Evolutionary conservation across 176 grass and related monocot genomes (phyloP), one percentile per base, ranked within the genome.

Genomic region (Aegilops bicornis): DNA sequence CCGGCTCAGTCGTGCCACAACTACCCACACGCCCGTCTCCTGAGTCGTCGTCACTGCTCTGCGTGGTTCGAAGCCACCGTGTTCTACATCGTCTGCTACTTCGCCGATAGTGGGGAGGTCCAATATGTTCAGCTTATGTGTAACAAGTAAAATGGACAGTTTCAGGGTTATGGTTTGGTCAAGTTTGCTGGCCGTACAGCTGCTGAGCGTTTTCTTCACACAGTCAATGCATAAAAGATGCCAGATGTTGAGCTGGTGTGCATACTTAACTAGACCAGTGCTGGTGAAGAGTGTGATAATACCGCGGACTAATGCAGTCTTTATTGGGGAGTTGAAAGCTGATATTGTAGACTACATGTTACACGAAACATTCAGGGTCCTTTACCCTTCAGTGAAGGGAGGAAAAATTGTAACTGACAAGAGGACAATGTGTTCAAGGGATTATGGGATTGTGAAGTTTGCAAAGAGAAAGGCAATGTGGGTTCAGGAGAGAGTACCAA

Each of bases 261-360:
- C 85, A 84, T 93, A 45, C 79, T 96, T 64, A 98, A 98, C 50
- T 98, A 93, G 96, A 93, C 31, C 31, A 4, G 31, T 32, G 31
- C 3, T 32, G 31, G 31, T 32, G 31, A 32, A 32, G 31, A 32
- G 81, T 86, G 86, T 40, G 96, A 95, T 82, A 93, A 98, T 59
- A 80, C 75, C 39, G 86, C 86, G 35, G 96, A 98, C 77, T 94
- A 94, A 35, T 64, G 94, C 96, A 25, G 86, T 98, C 60, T 98
- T 98, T 80, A 90, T 98, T 68, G 96, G 96, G 36, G 93, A 98
- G 88, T 87, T 98, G 82, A 88, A 91, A 12, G 86, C 92, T 36
- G 96, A 98, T 94, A 93, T 98, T 61, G 91, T 93, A 19, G 96
- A 98, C 83, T 96, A 94, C 83, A 52, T 96, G 83, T 40, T 98